Percentiles rank a stretch among this genome's conserved stretches.
phyloP scores from a whole-genome alignment of 1,284 basidiomycete genomes.

The Trametes hirsuta region DNA sequence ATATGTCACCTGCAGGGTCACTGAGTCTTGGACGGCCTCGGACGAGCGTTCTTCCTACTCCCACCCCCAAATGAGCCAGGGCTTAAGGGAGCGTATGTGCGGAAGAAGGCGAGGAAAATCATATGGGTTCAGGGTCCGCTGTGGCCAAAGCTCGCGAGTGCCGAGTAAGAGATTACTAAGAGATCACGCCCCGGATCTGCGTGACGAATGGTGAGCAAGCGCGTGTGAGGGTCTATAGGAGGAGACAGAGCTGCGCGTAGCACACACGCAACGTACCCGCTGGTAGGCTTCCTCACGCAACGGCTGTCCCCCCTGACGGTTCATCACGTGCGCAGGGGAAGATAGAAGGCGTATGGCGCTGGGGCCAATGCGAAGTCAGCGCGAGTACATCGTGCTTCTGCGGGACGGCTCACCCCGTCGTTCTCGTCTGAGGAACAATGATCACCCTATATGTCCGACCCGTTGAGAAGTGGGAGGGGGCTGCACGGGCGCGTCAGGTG shows the following conservation, averaged over 20 bases:
- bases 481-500: conserved; percentile 25
- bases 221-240: conserved; percentile 6
- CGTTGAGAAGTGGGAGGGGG: conserved; percentile 35
- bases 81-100: not conserved
- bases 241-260: not conserved
- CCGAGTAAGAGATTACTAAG: conserved; percentile 9
- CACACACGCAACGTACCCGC: conserved; percentile 30
- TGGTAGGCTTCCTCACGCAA: conserved; percentile 36
- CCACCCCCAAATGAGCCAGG: too few species aligned
- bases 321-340: conserved; percentile 33
- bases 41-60: too few species aligned
- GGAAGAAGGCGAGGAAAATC: not conserved
- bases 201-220: conserved; percentile 18
- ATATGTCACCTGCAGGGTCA: too few species aligned
- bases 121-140: not conserved
- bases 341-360: conserved; percentile 41
- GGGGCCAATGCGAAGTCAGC: conserved; percentile 19
- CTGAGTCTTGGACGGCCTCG: too few species aligned
- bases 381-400: conserved; percentile 20
- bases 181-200: conserved; percentile 29
- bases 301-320: conserved; percentile 1
- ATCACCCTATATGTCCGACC: conserved; percentile 41
- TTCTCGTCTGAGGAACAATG: conserved; percentile 40
- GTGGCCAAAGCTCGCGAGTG: conserved; percentile 1
- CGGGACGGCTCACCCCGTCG: conserved; percentile 37